phyloP scores from a whole-genome alignment of 257 asterid genomes.

The Solanum piurae region DNA sequence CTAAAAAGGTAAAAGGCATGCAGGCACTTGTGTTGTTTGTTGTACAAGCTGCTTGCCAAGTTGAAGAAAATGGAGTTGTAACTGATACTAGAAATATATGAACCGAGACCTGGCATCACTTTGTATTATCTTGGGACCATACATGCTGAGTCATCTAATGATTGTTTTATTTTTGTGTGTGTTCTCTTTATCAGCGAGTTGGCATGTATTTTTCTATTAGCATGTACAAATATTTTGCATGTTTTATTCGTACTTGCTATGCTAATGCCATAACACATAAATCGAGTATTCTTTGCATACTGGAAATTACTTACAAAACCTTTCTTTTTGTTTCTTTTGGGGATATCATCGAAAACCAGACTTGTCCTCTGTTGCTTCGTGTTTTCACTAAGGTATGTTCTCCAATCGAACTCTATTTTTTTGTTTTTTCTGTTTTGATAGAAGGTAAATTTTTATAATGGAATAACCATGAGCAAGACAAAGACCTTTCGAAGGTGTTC shows the following conservation, averaged over 20 bases:
- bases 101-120: not conserved
- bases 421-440: not conserved
- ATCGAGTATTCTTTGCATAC: not conserved
- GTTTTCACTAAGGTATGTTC: conserved; percentile 1
- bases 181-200: not conserved
- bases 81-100: not conserved
- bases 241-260: not conserved
- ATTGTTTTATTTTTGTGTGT: not conserved
- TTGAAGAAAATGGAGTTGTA: not conserved
- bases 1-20: not conserved
- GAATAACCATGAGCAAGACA: not conserved
- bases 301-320: not conserved
- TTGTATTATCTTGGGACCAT: not conserved
- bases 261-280: not conserved
- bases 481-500: not conserved
- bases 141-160: not conserved
- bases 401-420: not conserved
- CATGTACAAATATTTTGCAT: not conserved
- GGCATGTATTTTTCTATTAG: not conserved
- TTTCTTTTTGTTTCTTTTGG: not conserved
- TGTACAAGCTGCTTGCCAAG: not conserved
- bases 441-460: not conserved
- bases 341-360: not conserved
- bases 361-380: not conserved
- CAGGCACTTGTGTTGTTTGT: not conserved